A percentile compares a stretch with the other conserved stretches of the same genome.
These are phyloP conservation scores for Venustampulla echinocandica DNA, from an alignment of 495 filamentous ascomycete genomes.

Conservation along the genomic window DNA sequence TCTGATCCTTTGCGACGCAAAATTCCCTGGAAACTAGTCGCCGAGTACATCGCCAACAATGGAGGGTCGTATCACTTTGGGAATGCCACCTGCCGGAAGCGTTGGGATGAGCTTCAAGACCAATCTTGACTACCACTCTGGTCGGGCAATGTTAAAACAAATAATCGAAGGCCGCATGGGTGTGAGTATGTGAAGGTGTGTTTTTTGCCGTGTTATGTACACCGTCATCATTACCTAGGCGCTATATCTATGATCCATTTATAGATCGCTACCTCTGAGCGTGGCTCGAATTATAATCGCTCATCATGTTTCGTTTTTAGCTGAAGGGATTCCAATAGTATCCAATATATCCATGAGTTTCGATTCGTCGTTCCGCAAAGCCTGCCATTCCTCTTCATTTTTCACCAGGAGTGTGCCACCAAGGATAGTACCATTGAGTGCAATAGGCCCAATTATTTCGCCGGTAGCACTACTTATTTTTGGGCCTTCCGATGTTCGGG, in stretches of 20 bases:
- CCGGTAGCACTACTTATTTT: conserved; percentile 16
- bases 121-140: background rate
- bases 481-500: conserved; percentile 43
- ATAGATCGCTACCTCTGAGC: conserved; percentile 3
- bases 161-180: too few species aligned
- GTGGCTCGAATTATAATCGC: conserved; percentile 1
- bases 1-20: conserved; percentile 30
- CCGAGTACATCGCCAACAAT: conserved; percentile 56
- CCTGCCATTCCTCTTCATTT: conserved; percentile 59
- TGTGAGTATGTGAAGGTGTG: background rate
- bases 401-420: conserved; percentile 81
- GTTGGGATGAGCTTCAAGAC: conserved; percentile 48
- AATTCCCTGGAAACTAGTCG: conserved; percentile 77
- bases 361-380: conserved; percentile 40
- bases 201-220: too few species aligned
- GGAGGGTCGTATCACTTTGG: conserved; percentile 83
- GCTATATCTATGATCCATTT: too few species aligned
- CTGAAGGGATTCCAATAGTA: conserved; percentile 49
- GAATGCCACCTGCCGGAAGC: conserved; percentile 80
- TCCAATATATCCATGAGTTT: conserved; percentile 46
- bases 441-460: conserved; percentile 43
- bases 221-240: too few species aligned
- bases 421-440: conserved; percentile 69
- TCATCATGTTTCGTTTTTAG: conserved; percentile 1
- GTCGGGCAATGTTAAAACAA: background rate